Percentiles rank a stretch among this genome's conserved stretches.
phyloP scores from a whole-genome alignment of 2,329 filamentous ascomycete genomes.

The Fusarium neocosmosporiellum region DNA sequence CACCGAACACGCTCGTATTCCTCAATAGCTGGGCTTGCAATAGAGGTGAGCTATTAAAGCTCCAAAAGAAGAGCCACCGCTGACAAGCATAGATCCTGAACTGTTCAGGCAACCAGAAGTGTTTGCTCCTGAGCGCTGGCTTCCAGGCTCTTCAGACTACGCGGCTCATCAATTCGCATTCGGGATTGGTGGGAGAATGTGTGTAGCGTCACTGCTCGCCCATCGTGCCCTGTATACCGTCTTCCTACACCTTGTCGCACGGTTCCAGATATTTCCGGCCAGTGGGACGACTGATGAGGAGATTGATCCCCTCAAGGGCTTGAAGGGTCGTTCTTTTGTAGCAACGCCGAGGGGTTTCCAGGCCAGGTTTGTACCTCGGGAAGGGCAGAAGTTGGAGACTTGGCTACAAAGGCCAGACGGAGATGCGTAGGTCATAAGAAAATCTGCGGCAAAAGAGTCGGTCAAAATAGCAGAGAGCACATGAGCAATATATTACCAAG shows the following conservation, averaged over 20 bases:
- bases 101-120: slow-evolving; percentile 74
- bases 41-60: slow-evolving; percentile 28
- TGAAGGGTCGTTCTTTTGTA: slow-evolving; percentile 23
- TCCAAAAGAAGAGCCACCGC: neutral
- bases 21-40: slow-evolving; percentile 46
- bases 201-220: slow-evolving; percentile 63
- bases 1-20: slow-evolving; percentile 61
- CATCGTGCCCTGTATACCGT: slow-evolving; percentile 65
- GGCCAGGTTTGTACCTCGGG: slow-evolving; percentile 27
- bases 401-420: slow-evolving; percentile 8
- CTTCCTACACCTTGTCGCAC: slow-evolving; percentile 62
- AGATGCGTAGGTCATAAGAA: neutral
- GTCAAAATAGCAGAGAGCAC: no score
- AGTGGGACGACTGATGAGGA: slow-evolving; percentile 21
- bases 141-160: slow-evolving; percentile 45
- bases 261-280: slow-evolving; percentile 49
- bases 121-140: slow-evolving; percentile 63
- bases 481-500: no score
- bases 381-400: neutral
- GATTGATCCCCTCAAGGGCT: slow-evolving; percentile 38
- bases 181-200: slow-evolving; percentile 66
- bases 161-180: slow-evolving; percentile 63
- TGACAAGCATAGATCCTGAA: slow-evolving; percentile 56
- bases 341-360: slow-evolving; percentile 23
- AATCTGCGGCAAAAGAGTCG: no score